These are phyloP conservation scores for Fomes fomentarius DNA, from an alignment of 1,284 basidiomycete genomes.

Conservation along the genomic window DNA sequence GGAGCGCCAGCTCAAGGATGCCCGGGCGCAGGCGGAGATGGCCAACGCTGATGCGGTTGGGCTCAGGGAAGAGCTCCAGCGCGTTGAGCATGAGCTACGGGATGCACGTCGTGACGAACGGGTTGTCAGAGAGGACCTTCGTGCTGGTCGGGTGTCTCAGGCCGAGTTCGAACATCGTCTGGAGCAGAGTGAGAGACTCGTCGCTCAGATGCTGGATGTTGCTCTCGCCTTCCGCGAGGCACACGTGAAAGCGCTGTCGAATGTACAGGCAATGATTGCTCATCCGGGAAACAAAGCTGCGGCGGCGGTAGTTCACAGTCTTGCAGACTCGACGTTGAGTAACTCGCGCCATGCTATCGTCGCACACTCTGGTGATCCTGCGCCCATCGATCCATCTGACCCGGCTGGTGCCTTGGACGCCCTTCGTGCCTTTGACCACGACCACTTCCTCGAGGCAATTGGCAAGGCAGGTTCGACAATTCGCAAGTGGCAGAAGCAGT, in stretches of 20 bases:
- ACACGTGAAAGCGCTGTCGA: constrained; percentile 68
- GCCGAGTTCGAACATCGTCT: constrained; percentile 67
- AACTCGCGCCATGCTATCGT: constrained; percentile 52
- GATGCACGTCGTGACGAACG: constrained; percentile 65
- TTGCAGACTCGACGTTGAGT: constrained; percentile 50
- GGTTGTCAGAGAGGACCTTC: constrained; percentile 64
- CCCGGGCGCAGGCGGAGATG: constrained; percentile 58
- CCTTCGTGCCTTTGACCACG: constrained; percentile 78
- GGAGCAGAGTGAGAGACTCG: constrained; percentile 60
- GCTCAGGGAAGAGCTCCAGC: constrained; percentile 72
- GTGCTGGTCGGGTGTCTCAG: constrained; percentile 60
- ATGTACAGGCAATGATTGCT: constrained; percentile 61
- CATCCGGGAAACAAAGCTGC: constrained; percentile 49
- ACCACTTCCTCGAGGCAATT: constrained; percentile 82
- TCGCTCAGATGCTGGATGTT: constrained; percentile 76
- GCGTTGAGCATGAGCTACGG: constrained; percentile 67
- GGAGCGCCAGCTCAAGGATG: constrained; percentile 63
- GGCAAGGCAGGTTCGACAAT: constrained; percentile 83
- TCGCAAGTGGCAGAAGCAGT: constrained; percentile 96
- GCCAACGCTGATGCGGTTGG: constrained; percentile 66
- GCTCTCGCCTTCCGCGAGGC: constrained; percentile 74
- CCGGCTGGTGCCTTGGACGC: constrained; percentile 68
- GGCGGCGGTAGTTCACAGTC: constrained; percentile 18
- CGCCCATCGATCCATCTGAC: constrained; percentile 75
- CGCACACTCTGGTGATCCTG: constrained; percentile 62